Evolutionary conservation across 768 basidiomycete genomes (phyloP).

Genomic region (Mycena leptocephala): DNA sequence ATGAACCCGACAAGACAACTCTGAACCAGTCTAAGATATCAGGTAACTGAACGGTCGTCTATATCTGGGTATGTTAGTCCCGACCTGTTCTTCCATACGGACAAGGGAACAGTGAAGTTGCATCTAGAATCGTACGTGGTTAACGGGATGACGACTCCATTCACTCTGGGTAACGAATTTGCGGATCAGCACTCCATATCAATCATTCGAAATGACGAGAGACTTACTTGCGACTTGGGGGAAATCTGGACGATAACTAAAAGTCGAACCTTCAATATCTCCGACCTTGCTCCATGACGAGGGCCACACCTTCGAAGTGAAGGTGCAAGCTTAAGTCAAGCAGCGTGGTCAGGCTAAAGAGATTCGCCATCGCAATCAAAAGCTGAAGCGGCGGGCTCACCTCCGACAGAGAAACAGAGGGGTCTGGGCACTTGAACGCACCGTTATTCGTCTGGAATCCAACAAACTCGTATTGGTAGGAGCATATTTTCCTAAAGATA

Average conservation of each 20-base stretch:
- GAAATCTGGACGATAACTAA: background rate
- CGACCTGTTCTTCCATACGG: constrained; percentile 42
- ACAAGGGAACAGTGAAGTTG: constrained; percentile 40
- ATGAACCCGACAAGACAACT: no score
- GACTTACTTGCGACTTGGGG: constrained; percentile 3
- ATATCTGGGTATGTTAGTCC: constrained; percentile 23
- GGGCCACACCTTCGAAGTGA: constrained; percentile 3
- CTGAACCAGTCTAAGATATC: no score
- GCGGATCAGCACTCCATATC: constrained; percentile 51
- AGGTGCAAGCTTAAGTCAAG: no score
- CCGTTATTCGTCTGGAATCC: no score
- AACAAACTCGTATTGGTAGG: no score
- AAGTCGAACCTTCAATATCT: background rate
- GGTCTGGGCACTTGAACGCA: no score
- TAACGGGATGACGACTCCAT: constrained; percentile 45
- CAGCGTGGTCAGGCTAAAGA: no score
- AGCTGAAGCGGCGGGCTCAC: no score
- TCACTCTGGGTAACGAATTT: constrained; percentile 52
- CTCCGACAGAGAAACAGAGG: no score
- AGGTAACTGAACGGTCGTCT: no score
- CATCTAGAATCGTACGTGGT: constrained; percentile 48
- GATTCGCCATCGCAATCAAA: no score
- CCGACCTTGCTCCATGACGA: background rate
- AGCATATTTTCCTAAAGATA: no score
- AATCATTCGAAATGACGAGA: constrained; percentile 35